Base-by-base conservation (phyloP, 176 grass and related monocot genomes). In the Carex kokanica region DNA sequence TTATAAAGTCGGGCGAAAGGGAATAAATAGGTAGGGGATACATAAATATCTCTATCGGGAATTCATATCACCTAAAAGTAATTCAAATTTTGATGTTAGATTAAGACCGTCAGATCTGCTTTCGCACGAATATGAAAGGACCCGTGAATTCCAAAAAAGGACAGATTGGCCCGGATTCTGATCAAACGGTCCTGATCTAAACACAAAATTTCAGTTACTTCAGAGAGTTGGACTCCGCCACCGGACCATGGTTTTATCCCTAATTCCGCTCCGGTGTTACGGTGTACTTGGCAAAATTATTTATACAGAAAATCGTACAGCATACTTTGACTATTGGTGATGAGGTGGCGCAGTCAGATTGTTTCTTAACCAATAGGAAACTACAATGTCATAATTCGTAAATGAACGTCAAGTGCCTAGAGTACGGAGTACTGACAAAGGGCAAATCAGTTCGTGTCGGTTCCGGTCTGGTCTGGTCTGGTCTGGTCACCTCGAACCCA, bases 201-300 rank as follows among this genome's bases (percentile, higher is more conserved):
- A 43, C 0, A 8, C 40, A 43, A 43, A 43, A 43, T 43, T 8
- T 43, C 7, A 43, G 6, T 8, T 43, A 43, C 41, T 43, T 43
- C 8, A 43, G 41, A 8, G 41, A 1, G 8, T 43, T 8, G 7
- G 41, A 43, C 41, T 43, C 41, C 6, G 36, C 5, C 0, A 43
- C 41, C 29, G n/a, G 58, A 64, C 17, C 80, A 68, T 31, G 60
- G 80, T 82, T 82, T 74, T 70, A 38, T 68, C 80, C 60, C 80
- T 82, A 82, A 67, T 82, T 64, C 80, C 21, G 60, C 80, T 65
- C 10, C 80, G 40, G 60, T 49, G 47, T 49, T n/a, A 7, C 56
- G 18, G 16, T 74, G 70, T 21, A 43, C 16, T 70, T 70, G 20
- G 23, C 62, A 4, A 64, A 5, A 64, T 64, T 6, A 68, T 40